A percentile compares a stretch with the other conserved stretches of the same genome.
Conservation (phyloP, 1,139 yeast species). For the Geotrichum aggregatum region DNA sequence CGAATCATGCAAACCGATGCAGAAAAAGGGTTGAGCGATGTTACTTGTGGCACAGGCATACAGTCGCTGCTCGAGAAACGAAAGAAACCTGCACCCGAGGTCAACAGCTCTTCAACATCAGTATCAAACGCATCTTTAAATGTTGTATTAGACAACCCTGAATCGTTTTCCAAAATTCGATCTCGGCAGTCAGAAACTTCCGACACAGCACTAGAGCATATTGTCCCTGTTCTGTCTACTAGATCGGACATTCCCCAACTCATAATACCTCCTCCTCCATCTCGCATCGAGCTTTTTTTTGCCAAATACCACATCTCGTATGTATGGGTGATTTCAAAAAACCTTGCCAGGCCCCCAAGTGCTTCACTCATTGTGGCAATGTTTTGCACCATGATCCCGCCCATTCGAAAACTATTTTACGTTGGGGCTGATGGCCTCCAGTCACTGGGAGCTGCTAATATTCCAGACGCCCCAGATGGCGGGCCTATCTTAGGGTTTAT, state of each 20-base stretch:
- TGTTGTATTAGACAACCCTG: slow-evolving; percentile 58
- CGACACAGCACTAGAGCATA: not conserved
- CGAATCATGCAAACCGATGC: slow-evolving; percentile 6
- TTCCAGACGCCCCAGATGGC: slow-evolving; percentile 74
- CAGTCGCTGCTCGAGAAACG: not conserved
- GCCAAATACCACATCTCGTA: slow-evolving; percentile 27
- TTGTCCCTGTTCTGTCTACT: not conserved
- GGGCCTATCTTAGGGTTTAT: slow-evolving; percentile 78
- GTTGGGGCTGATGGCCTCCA: slow-evolving; percentile 37
- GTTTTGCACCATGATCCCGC: slow-evolving; percentile 75
- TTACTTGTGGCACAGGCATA: not conserved
- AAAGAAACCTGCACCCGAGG: slow-evolving; percentile 44
- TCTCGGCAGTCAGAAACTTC: slow-evolving; percentile 38
- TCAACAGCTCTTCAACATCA: slow-evolving; percentile 60
- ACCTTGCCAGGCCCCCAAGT: slow-evolving; percentile 68
- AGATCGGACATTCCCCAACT: not conserved
- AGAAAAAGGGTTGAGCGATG: slow-evolving; percentile 12
- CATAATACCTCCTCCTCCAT: not conserved
- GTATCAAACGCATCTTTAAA: slow-evolving; percentile 44
- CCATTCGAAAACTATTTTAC: slow-evolving; percentile 70
- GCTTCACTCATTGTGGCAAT: slow-evolving; percentile 59
- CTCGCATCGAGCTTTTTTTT: slow-evolving; percentile 9
- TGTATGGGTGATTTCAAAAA: slow-evolving; percentile 44
- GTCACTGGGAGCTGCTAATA: slow-evolving; percentile 34
- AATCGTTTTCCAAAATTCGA: slow-evolving; percentile 70